Conservation (phyloP, 306 rosid species). For the Macrotyloma uniflorum region DNA sequence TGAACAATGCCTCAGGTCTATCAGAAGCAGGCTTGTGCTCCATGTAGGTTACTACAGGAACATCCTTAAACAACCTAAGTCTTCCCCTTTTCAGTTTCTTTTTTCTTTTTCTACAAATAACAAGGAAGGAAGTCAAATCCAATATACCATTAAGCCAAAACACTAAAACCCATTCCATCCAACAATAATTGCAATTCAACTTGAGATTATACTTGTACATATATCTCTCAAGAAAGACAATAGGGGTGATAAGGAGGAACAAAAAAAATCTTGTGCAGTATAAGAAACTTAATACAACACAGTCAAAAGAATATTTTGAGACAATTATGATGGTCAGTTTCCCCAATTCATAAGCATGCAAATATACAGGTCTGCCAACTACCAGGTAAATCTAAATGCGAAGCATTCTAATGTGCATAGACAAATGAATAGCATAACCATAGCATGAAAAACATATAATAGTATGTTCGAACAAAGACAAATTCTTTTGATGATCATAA, state of each 20-base stretch:
- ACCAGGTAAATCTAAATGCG: constrained; percentile 3
- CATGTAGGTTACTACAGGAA: neutral
- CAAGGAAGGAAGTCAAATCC: neutral
- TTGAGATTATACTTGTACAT: neutral
- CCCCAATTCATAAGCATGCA: neutral
- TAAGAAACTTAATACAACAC: neutral
- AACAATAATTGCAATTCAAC: neutral
- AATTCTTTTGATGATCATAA: neutral
- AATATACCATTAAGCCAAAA: no score
- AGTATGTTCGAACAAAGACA: neutral
- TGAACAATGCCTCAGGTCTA: neutral
- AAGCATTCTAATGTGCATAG: constrained; percentile 3
- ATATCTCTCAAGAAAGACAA: neutral
- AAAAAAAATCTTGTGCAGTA: neutral
- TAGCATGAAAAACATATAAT: neutral
- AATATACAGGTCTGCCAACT: constrained; percentile 4
- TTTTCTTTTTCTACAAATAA: neutral
- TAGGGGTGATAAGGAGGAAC: neutral
- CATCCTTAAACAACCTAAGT: no score
- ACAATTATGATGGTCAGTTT: constrained; percentile 1
- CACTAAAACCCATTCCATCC: no score
- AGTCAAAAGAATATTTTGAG: neutral
- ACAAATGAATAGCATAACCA: constrained; percentile 18
- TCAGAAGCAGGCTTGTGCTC: neutral
- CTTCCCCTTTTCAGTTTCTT: neutral